Conservation (phyloP, 129 eudicot species). For the Helianthus annuus region HanXRQr2.0-SUNRISE NC_035442.2:172710593-172711092, state of each 20-base stretch:
- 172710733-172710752: not conserved
- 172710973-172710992: not conserved
- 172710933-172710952: too few relatives aligned
- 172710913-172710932: too few relatives aligned
- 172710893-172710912: too few relatives aligned
- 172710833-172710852: too few relatives aligned
- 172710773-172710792: not conserved
- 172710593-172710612: not conserved
- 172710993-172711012: too few relatives aligned
- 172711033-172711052: too few relatives aligned
- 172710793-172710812: not conserved
- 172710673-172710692: not conserved
- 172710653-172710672: constrained; percentile 2
- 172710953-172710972: too few relatives aligned
- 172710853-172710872: not conserved
- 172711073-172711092: too few relatives aligned
- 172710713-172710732: not conserved
- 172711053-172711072: too few relatives aligned
- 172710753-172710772: not conserved
- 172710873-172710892: too few relatives aligned
- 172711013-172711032: too few relatives aligned
- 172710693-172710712: not conserved
- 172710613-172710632: not conserved
- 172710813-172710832: too few relatives aligned
- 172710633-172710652: not conserved